Base-by-base conservation (phyloP, 495 filamentous ascomycete species). In the Penicillium flavigenum region DNA sequence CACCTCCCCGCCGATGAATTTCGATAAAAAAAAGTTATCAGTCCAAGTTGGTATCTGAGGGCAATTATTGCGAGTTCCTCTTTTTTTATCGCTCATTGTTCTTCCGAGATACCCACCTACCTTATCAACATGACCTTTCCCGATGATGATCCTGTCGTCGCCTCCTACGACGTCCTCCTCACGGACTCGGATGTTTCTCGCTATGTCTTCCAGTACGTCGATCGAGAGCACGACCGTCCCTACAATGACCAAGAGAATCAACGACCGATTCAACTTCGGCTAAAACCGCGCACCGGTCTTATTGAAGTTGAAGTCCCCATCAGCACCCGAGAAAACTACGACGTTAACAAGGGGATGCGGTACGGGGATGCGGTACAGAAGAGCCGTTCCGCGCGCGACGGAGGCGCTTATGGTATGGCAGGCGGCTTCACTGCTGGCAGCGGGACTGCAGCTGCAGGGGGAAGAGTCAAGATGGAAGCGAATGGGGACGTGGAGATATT, bases 261-360 rank as follows among this genome's bases (percentile, higher is more conserved):
- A 11, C 79, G 83, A 53, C 89, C 89, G 0, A 59, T 79, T 2
- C 76, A 77, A 10, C 65, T 91, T 34, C 83, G 88, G 31, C 76
- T 89, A 61, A 93, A 93, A 69, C 80, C 82, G 0, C 70, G 79
- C 31, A 78, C 84, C 1, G 88, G 88, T 1, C 76, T 89, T 51
- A 73, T 92, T n/a, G 89, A 93, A 64, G 66, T 91, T 6, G 89
- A 93, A 50, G 77, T 90, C 9, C 85, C 87, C 1, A 75, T 92
- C 47, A 80, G 85, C 68, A 81, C 82, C 19, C 71, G 76, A 16
- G 58, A 65, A 5, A 83, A 84, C 58, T 93, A 88, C 67, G 84
- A 92, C 68, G 74, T 80, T 50, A 77, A 71, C 51, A 86, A 86
- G 63, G 89, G 83, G 9, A 56, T 86, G 19, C 73, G 75, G 52